Evolutionary conservation across 306 rosid genomes (phyloP), one percentile per base, ranked within the genome.

Genomic region (Glycine soja): DNA sequence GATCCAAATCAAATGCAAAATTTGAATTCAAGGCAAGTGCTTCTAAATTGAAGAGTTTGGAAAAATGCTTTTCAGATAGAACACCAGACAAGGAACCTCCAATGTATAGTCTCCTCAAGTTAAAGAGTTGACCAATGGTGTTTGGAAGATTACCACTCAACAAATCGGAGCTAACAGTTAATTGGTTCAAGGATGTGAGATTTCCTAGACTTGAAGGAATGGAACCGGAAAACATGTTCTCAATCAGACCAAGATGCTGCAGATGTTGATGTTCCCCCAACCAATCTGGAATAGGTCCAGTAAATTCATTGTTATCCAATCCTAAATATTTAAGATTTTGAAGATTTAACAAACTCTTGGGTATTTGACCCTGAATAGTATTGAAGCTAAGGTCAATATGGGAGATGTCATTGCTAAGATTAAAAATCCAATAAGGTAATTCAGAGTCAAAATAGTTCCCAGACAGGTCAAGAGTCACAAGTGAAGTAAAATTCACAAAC

Each of bases 361-460:
- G 65, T 19, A 58, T 58, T 58, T 8, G 65, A 8, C 65, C 65
- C 6, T 16, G 34, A 0, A 58, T 9, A 58, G 4, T 3, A 10
- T 58, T 58, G 65, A 0, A 8, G 7, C 7, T 8, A 8, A 58
- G 38, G 65, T 58, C 65, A 58, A 58, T 58, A 19, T 58, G 38
- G 34, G 65, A 58, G 38, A 59, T 63, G 43, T 38, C 43, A 10
- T 52, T 62, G 18, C 73, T 86, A 3, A 79, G 18, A 69, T 24
- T 79, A 50, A 68, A 76, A 19, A 86, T 0, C 84, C 83, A 82
- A 2, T 65, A 32, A 38, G 86, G 66, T 10, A 82, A 13, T 14
- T 72, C 40, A 58, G 84, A 74, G 57, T 45, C 63, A 24, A 86
- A 70, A 2, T 0, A 0, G n/a, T 86, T 82, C 3, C 0, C 0